Conservation (phyloP, 805 yeast species). For the Yarrowia yakushimensis region DNA sequence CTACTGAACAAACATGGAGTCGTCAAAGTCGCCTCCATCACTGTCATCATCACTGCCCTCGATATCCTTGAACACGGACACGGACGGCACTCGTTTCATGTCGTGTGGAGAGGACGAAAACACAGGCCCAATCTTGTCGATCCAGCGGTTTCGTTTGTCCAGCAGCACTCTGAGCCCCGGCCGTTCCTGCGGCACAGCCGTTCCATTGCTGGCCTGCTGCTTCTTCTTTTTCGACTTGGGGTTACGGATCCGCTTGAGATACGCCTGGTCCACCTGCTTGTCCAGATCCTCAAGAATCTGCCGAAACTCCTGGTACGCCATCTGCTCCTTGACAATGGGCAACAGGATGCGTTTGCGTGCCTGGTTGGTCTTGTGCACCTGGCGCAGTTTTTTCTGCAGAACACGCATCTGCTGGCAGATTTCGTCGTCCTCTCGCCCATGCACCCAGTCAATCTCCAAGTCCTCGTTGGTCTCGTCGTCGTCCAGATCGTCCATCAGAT, state of each 20-base stretch:
- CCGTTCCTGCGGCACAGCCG: slow-evolving; percentile 33
- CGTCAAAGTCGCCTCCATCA: slow-evolving; percentile 38
- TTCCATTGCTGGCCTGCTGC: slow-evolving; percentile 29
- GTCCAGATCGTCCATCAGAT: slow-evolving; percentile 25
- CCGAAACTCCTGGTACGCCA: slow-evolving; percentile 92
- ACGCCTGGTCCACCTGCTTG: slow-evolving; percentile 95
- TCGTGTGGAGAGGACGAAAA: slow-evolving; percentile 59
- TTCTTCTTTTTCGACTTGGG: slow-evolving; percentile 63
- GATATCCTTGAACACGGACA: slow-evolving; percentile 52
- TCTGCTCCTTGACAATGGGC: slow-evolving; percentile 77
- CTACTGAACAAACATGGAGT: slow-evolving; percentile 20
- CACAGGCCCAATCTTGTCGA: slow-evolving; percentile 80
- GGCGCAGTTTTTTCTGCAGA: slow-evolving; percentile 64
- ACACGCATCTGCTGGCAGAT: slow-evolving; percentile 76
- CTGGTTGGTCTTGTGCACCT: slow-evolving; percentile 59
- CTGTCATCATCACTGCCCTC: slow-evolving; percentile 45
- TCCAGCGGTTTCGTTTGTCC: slow-evolving; percentile 88
- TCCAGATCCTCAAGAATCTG: slow-evolving; percentile 90
- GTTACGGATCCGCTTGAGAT: slow-evolving; percentile 73
- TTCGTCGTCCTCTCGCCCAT: slow-evolving; percentile 88
- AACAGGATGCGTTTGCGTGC: slow-evolving; percentile 61
- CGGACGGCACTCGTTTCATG: slow-evolving; percentile 73
- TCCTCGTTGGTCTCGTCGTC: slow-evolving; percentile 33
- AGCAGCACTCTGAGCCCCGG: slow-evolving; percentile 72
- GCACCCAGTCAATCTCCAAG: slow-evolving; percentile 68